phyloP scores from a whole-genome alignment of 441 rosid genomes.

The Gossypium gossypioides region DNA sequence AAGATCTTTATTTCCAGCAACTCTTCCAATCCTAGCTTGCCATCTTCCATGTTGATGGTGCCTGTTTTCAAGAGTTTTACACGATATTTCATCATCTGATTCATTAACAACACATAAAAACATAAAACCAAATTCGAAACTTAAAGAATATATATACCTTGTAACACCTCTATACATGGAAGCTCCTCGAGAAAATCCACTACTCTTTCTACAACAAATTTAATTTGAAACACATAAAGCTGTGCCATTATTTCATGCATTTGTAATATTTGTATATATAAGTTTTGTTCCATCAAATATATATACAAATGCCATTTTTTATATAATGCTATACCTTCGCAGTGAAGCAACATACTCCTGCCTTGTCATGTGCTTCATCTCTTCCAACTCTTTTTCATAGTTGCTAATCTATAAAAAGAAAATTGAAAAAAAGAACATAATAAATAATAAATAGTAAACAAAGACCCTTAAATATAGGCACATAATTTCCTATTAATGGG shows the following conservation, averaged over 20 bases:
- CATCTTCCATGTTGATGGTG: slow-evolving; percentile 80
- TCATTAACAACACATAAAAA: no score
- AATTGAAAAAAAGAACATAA: background rate
- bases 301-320: background rate
- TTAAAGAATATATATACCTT: slow-evolving; percentile 32
- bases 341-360: slow-evolving; percentile 70
- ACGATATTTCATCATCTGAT: no score
- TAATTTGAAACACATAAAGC: background rate
- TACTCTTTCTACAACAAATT: slow-evolving; percentile 57
- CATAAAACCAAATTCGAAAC: no score
- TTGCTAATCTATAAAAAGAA: slow-evolving; percentile 31
- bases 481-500: slow-evolving; percentile 13
- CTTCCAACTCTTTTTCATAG: slow-evolving; percentile 58
- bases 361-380: slow-evolving; percentile 69
- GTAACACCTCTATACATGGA: slow-evolving; percentile 93
- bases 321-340: slow-evolving; percentile 37
- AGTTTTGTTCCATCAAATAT: background rate
- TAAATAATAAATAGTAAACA: slow-evolving; percentile 10
- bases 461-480: slow-evolving; percentile 7
- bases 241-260: slow-evolving; percentile 4
- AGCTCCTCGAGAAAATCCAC: slow-evolving; percentile 96
- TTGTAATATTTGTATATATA: background rate
- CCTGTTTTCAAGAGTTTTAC: slow-evolving; percentile 18
- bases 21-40: slow-evolving; percentile 77
- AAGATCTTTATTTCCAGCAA: slow-evolving; percentile 71